phyloP scores from a whole-genome alignment of 768 basidiomycete species.

The Mycena capillaripes region DNA sequence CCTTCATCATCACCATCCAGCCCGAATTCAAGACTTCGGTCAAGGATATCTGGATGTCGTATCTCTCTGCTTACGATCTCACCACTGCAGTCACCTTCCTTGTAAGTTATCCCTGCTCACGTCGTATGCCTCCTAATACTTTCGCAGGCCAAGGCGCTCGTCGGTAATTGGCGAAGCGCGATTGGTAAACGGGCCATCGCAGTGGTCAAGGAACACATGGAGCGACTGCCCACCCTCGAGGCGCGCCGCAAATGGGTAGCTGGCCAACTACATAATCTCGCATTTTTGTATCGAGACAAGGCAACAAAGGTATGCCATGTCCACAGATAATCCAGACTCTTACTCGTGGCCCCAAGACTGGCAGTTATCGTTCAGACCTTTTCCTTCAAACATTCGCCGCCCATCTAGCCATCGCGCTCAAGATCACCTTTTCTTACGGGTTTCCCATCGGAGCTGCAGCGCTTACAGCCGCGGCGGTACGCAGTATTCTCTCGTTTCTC shows the following conservation, averaged over 20 bases:
- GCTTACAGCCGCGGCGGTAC: slow-evolving; percentile 2
- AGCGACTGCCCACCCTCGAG: not conserved
- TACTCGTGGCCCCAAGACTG: not conserved
- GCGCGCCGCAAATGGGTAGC: slow-evolving; percentile 1
- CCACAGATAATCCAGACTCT: not conserved
- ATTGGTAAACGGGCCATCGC: not conserved
- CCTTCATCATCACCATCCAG: not conserved
- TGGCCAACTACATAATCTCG: not conserved
- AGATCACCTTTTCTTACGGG: slow-evolving; percentile 1
- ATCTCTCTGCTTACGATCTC: not conserved
- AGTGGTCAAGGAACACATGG: not conserved
- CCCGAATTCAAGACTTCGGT: not conserved
- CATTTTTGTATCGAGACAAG: slow-evolving; percentile 7
- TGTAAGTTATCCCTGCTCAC: not conserved
- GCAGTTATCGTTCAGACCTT: not conserved
- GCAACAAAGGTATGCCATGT: not conserved
- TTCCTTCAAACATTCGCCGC: not conserved
- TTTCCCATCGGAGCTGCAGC: not conserved
- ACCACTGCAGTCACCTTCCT: not conserved
- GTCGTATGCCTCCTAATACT: not conserved
- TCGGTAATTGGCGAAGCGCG: slow-evolving; percentile 1
- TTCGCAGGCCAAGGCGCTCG: not conserved
- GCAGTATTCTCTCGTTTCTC: not conserved
- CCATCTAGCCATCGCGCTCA: not conserved
- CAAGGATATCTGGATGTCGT: not conserved